A percentile compares a stretch with the other conserved stretches of the same genome.
These are phyloP conservation scores for Diaporthe citrichinensis DNA, from an alignment of 2,329 filamentous ascomycete species.

Conservation along the genomic window DNA sequence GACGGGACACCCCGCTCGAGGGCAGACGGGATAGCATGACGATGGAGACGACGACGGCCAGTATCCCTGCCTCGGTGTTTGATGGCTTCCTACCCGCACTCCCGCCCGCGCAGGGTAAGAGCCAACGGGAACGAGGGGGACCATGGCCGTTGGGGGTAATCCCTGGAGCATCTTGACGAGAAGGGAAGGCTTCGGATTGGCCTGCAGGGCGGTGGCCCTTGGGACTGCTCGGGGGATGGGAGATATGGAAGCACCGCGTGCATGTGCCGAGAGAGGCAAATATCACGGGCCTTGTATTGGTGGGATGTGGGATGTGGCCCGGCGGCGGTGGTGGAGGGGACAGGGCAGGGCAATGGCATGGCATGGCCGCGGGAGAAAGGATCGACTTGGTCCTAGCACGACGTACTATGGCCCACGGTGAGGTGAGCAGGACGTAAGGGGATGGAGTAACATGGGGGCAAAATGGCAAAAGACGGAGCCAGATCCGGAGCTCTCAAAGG, in stretches of 20 bases:
- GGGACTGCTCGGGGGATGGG: slow-evolving; percentile 52
- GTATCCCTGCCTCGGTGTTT: slow-evolving; percentile 44
- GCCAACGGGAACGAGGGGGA: slow-evolving; percentile 47
- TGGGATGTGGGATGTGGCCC: slow-evolving; percentile 45
- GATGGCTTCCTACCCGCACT: slow-evolving; percentile 42
- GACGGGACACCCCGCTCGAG: slow-evolving; percentile 58
- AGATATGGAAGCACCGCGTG: slow-evolving; percentile 48
- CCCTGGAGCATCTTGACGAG: slow-evolving; percentile 48
- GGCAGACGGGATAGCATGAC: slow-evolving; percentile 48
- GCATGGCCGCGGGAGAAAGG: slow-evolving; percentile 40
- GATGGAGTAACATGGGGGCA: slow-evolving; percentile 39
- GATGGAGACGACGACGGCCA: slow-evolving; percentile 47
- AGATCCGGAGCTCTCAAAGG: slow-evolving; percentile 45
- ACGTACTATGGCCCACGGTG: slow-evolving; percentile 34
- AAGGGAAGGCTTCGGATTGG: slow-evolving; percentile 47
- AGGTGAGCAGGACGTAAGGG: slow-evolving; percentile 37
- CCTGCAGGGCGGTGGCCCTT: slow-evolving; percentile 45
- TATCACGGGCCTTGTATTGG: slow-evolving; percentile 53
- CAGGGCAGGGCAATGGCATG: slow-evolving; percentile 40
- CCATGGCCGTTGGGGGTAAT: slow-evolving; percentile 51
- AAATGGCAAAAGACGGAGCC: slow-evolving; percentile 42
- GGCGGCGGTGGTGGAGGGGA: slow-evolving; percentile 46
- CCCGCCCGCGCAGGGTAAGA: slow-evolving; percentile 43
- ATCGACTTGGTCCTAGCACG: slow-evolving; percentile 42
- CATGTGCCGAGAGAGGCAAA: slow-evolving; percentile 59